Evolutionary conservation across 371 early-diverging fungal species (phyloP).

Genomic region (Mucor circinelloides): DNA sequence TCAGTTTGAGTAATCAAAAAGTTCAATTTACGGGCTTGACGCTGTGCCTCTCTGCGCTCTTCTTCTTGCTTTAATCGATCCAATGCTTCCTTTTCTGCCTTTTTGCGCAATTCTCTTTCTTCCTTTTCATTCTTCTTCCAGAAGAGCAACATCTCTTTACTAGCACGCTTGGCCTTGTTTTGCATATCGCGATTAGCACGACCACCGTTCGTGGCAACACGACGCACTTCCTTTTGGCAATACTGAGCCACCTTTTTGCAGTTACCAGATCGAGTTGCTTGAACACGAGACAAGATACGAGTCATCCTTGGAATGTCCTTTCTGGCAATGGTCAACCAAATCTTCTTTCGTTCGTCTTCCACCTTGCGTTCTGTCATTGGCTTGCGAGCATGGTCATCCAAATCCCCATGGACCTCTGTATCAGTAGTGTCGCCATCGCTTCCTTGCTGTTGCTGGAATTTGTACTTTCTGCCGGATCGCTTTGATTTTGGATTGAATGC

Average conservation of each 20-base stretch:
- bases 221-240: constrained; percentile 60
- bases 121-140: constrained; percentile 93
- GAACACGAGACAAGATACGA: constrained; percentile 56
- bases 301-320: constrained; percentile 56
- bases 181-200: constrained; percentile 50
- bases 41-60: constrained; percentile 85
- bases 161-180: constrained; percentile 46
- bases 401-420: not conserved
- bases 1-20: constrained; percentile 98
- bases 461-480: not conserved
- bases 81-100: constrained; percentile 88
- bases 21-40: constrained; percentile 95
- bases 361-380: constrained; percentile 17
- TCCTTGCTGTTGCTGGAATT: not conserved
- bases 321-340: constrained; percentile 51
- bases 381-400: not conserved
- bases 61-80: constrained; percentile 85
- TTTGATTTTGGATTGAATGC: not conserved
- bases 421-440: constrained; percentile 12
- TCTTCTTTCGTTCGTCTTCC: constrained; percentile 35
- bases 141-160: constrained; percentile 72
- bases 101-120: constrained; percentile 88
- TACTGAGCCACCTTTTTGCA: constrained; percentile 64
- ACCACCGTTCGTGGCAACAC: constrained; percentile 50
- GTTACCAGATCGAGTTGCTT: constrained; percentile 57